phyloP scores from a whole-genome alignment of 495 filamentous ascomycete species.

The Hypomontagnella submonticulosa region DNA sequence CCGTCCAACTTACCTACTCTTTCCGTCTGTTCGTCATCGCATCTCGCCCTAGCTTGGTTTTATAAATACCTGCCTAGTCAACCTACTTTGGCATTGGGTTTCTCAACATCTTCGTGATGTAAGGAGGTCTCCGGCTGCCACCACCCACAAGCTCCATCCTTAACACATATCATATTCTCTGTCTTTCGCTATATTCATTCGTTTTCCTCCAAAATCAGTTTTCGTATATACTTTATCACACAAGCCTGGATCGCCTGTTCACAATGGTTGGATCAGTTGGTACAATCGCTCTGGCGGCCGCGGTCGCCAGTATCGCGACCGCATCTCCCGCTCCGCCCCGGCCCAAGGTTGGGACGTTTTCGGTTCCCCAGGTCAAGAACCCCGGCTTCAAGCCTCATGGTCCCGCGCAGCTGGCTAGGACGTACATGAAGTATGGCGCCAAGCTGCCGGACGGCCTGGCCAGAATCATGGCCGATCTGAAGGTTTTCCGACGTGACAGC shows the following conservation, averaged over 20 bases:
- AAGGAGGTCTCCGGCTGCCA: conserved; percentile 28
- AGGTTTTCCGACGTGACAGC: conserved; percentile 54
- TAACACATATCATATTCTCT: conserved; percentile 24
- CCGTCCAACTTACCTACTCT: conserved; percentile 31
- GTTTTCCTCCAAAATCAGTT: conserved; percentile 10
- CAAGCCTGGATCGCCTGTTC: conserved; percentile 6
- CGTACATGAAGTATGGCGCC: conserved; percentile 68
- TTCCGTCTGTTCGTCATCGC: conserved; percentile 31
- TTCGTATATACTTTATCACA: conserved; percentile 21
- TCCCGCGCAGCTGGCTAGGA: conserved; percentile 63
- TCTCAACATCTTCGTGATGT: conserved; percentile 24
- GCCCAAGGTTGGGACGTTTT: conserved; percentile 38
- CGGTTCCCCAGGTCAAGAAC: conserved; percentile 43
- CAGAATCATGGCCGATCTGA: conserved; percentile 45
- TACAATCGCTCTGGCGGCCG: conserved; percentile 37
- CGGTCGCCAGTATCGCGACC: conserved; percentile 35
- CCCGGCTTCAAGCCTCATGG: conserved; percentile 61
- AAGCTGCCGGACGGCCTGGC: conserved; percentile 47
- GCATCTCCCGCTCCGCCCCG: conserved; percentile 36
- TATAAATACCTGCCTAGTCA: conserved; percentile 33
- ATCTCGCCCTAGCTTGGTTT: conserved; percentile 4
- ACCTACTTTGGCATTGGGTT: conserved; percentile 8
- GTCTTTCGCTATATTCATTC: conserved; percentile 33
- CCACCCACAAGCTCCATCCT: conserved; percentile 7
- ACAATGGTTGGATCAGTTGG: conserved; percentile 39